phyloP scores from a whole-genome alignment of 2,329 filamentous ascomycete genomes.

The Beauveria varroae region DNA sequence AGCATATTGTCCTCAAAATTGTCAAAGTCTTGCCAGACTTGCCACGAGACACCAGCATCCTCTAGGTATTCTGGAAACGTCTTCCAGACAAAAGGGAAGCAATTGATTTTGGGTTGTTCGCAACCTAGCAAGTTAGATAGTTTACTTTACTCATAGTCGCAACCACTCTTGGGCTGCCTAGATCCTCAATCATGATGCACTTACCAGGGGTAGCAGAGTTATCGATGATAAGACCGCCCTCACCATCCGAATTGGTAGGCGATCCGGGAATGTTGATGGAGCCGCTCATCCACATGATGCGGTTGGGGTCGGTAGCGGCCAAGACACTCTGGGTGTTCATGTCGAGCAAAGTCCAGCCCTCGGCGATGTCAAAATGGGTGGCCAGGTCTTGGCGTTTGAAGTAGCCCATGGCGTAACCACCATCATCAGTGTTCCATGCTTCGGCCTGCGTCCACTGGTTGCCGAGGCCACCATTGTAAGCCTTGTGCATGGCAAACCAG shows the following conservation, averaged over 20 bases:
- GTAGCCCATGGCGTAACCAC: constrained; percentile 34
- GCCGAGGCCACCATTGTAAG: constrained; percentile 41
- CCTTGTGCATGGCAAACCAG: constrained; percentile 42
- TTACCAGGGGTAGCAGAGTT: constrained; percentile 28
- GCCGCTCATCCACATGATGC: constrained; percentile 29
- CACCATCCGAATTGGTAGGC: constrained; percentile 19
- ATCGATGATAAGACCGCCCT: constrained; percentile 40
- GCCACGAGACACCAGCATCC: constrained; percentile 41
- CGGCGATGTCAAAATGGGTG: constrained; percentile 46
- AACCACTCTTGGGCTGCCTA: too few species aligned
- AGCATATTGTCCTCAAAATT: constrained; percentile 47
- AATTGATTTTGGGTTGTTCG: constrained; percentile 34
- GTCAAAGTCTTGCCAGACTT: constrained; percentile 40
- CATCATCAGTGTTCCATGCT: not conserved
- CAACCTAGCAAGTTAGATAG: constrained; percentile 21
- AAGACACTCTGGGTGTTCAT: constrained; percentile 11
- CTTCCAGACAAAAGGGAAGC: constrained; percentile 45
- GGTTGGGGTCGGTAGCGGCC: constrained; percentile 39
- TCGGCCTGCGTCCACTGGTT: constrained; percentile 36
- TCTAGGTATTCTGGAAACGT: constrained; percentile 41
- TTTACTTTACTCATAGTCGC: not conserved
- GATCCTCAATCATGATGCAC: not conserved
- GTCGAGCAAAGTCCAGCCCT: constrained; percentile 37
- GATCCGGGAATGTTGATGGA: constrained; percentile 41
- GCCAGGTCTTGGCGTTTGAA: constrained; percentile 42